Evolutionary conservation across 108 stramenopile species (phyloP), one percentile per base, ranked within the genome.

Genomic region (Cyclotella baltica): DNA sequence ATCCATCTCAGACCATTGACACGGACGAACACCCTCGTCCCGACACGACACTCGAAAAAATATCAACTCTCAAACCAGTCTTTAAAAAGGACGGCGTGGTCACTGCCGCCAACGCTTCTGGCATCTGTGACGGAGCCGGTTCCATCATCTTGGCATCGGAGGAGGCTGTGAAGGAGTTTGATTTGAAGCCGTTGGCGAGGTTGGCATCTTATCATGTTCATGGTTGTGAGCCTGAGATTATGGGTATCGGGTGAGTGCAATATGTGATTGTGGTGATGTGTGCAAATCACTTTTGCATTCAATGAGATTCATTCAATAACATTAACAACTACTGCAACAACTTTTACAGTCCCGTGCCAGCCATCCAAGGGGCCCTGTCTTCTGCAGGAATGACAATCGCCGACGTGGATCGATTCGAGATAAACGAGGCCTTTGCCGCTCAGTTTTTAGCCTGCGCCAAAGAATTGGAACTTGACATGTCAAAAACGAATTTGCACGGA

Each of bases 341-440:
- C 43, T 43, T 5, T 15, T 43, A 10, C 43, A 65, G 64, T 2
- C 98, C 98, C 2, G 95, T 95, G 11, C 89, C 89, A 10, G 98
- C 99, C 51, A 97, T 99, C 70, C 90, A 83, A 52, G 76, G 89
- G 55, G 98, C 96, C 10, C 74, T 99, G 64, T 30, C 67, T 28
- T 86, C 77, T 28, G 92, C 96, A n/a, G 89, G 89, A 27, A 70
- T 97, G 64, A 84, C 88, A 2, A 43, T 98, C 27, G 78, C 83
- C n/a, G 96, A 99, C 83, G 95, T 98, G 37, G 98, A 99, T 80
- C 85, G 97, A 20, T 36, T 98, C 2, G 99, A 99, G 90, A 95
- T 99, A 85, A 99, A 99, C 76, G 99, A 99, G 88, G 99, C 99
- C 23, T 99, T 99, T 85, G 98, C 99, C 20, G 94, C 96, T 11